Conservation (phyloP, 1,284 basidiomycete species). For the Coriolopsis trogii region DNA sequence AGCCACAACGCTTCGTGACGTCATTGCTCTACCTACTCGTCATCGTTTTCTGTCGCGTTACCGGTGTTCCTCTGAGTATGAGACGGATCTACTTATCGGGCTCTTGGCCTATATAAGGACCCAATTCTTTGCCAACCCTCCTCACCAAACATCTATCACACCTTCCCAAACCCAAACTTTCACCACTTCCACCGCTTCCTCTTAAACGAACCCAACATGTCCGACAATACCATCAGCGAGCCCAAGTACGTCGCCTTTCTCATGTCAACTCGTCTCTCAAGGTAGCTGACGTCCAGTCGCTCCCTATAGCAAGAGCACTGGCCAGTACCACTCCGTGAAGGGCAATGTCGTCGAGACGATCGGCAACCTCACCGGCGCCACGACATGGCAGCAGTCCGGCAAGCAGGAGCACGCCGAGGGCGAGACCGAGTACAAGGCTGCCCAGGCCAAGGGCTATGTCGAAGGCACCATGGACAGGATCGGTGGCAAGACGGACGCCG, state of each 20-base stretch:
- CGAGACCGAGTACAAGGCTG: conserved; percentile 63
- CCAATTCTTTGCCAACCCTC: too few relatives aligned
- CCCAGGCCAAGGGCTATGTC: conserved; percentile 55
- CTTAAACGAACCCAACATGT: conserved; percentile 11
- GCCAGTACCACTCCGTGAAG: conserved; percentile 63
- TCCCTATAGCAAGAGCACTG: conserved; percentile 55
- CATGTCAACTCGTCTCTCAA: too few relatives aligned
- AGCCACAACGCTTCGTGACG: not conserved
- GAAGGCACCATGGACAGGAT: conserved; percentile 63
- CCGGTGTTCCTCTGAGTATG: too few relatives aligned
- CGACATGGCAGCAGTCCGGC: conserved; percentile 55
- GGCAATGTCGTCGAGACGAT: conserved; percentile 62
- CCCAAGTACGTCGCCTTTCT: conserved; percentile 19
- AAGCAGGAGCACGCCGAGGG: conserved; percentile 69
- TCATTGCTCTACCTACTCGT: too few relatives aligned
- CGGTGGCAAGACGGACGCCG: conserved; percentile 66
- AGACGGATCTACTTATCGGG: too few relatives aligned
- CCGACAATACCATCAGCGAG: conserved; percentile 21
- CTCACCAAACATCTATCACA: too few relatives aligned
- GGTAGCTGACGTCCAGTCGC: not conserved
- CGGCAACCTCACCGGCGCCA: conserved; percentile 51
- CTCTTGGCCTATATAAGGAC: too few relatives aligned
- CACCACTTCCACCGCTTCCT: not conserved
- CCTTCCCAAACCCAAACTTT: not conserved
- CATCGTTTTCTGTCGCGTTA: too few relatives aligned